These are phyloP conservation scores for Ascoidea asiatica DNA, from an alignment of 805 yeast genomes.

Conservation along the genomic window DNA sequence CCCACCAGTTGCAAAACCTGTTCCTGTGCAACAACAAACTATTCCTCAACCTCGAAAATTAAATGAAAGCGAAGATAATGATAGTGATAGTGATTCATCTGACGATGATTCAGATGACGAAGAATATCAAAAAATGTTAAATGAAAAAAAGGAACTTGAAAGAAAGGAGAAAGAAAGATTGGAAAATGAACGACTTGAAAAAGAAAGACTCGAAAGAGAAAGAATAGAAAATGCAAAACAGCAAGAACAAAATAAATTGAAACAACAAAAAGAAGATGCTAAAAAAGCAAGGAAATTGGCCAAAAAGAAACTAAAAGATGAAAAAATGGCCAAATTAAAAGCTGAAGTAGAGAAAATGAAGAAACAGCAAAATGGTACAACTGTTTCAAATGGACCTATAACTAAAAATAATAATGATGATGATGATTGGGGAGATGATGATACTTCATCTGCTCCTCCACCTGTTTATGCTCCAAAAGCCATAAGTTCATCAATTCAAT, in stretches of 20 bases:
- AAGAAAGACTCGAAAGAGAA: constrained; percentile 12
- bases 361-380: background rate
- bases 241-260: background rate
- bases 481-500: background rate
- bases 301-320: constrained; percentile 8
- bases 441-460: background rate
- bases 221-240: constrained; percentile 16
- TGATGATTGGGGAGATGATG: background rate
- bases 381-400: background rate
- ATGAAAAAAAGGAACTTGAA: constrained; percentile 19
- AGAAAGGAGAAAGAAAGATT: constrained; percentile 28
- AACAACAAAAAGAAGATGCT: constrained; percentile 3
- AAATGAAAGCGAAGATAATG: constrained; percentile 8
- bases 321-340: constrained; percentile 8
- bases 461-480: background rate
- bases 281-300: constrained; percentile 6
- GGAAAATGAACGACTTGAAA: constrained; percentile 20
- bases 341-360: constrained; percentile 9
- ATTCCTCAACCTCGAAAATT: constrained; percentile 1
- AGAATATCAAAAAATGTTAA: constrained; percentile 29
- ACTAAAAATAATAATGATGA: background rate
- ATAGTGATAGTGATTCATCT: constrained; percentile 9
- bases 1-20: constrained; percentile 8
- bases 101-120: constrained; percentile 31
- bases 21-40: constrained; percentile 7